phyloP scores from a whole-genome alignment of 2,329 filamentous ascomycete species.

The Colletotrichum tofieldiae region DNA sequence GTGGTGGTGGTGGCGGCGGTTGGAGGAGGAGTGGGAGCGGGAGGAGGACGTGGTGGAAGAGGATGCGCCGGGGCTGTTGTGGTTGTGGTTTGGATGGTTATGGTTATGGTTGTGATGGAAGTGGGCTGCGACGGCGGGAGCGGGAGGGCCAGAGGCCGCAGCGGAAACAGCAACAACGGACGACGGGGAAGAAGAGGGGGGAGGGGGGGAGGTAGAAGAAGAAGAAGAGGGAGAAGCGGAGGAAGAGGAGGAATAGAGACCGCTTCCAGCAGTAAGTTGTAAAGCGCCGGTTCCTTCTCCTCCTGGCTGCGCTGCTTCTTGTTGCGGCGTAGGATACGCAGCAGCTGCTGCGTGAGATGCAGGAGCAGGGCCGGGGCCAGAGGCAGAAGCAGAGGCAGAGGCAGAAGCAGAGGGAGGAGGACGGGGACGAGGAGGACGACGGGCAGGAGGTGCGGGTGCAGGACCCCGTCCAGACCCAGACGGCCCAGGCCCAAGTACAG shows the following conservation, averaged over 20 bases:
- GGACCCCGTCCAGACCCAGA: not conserved
- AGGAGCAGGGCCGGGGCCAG: not conserved
- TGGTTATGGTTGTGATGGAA: constrained; percentile 9
- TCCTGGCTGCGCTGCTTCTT: not conserved
- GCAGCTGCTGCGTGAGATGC: not conserved
- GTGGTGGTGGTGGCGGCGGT: constrained; percentile 8
- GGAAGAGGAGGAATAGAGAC: not conserved
- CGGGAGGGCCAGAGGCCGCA: constrained; percentile 9
- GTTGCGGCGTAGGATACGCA: not conserved
- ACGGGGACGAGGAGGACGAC: constrained; percentile 10
- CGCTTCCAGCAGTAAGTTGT: not conserved
- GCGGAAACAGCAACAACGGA: constrained; percentile 5
- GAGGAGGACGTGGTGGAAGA: constrained; percentile 24
- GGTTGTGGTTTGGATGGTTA: constrained; percentile 15
- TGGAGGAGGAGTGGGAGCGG: constrained; percentile 21
- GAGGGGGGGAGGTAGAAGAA: not conserved
- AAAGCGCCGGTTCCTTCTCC: not conserved
- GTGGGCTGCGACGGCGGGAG: constrained; percentile 17
- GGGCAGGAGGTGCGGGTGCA: not conserved
- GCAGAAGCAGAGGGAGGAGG: constrained; percentile 3
- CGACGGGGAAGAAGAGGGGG: not conserved
- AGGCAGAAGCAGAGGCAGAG: not conserved
- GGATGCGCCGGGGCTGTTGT: constrained; percentile 29
- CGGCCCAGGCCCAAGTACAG: not conserved
- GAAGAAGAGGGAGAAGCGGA: not conserved